Evolutionary conservation across 441 rosid species (phyloP).

Genomic region (Croton laevigatus): DNA sequence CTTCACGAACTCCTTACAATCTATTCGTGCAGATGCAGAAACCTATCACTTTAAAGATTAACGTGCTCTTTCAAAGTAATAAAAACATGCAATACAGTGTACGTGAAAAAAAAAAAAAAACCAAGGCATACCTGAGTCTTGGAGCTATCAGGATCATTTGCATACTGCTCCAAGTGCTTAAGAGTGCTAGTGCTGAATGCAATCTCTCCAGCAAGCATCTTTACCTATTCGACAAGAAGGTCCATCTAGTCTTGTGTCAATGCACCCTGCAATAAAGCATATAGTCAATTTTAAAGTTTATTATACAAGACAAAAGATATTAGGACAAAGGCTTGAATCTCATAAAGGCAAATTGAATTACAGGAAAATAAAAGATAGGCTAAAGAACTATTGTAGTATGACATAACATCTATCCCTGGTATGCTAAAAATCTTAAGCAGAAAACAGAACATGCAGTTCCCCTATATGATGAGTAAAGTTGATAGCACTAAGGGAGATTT

Average conservation of each 20-base stretch:
- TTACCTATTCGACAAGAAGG: constrained; percentile 95
- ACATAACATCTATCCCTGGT: not conserved
- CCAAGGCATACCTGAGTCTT: constrained; percentile 66
- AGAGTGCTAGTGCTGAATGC: constrained; percentile 95
- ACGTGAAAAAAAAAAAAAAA: too few relatives aligned
- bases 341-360: not conserved
- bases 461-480: not conserved
- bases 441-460: constrained; percentile 1
- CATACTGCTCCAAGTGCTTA: constrained; percentile 88
- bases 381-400: not conserved
- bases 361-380: not conserved
- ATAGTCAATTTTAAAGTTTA: constrained; percentile 5
- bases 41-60: constrained; percentile 8
- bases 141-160: constrained; percentile 78
- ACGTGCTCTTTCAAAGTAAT: constrained; percentile 2
- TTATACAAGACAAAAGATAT: not conserved
- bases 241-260: constrained; percentile 97
- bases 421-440: not conserved
- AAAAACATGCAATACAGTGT: not conserved
- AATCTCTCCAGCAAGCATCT: constrained; percentile 99
- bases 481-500: not conserved
- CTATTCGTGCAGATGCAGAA: not conserved
- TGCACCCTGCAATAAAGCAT: constrained; percentile 46
- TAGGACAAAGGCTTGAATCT: not conserved
- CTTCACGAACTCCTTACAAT: not conserved